Percentiles rank a stretch among this genome's conserved stretches.
phyloP scores from a whole-genome alignment of 2,329 filamentous ascomycete genomes.

The Penicillium digitatum region DNA sequence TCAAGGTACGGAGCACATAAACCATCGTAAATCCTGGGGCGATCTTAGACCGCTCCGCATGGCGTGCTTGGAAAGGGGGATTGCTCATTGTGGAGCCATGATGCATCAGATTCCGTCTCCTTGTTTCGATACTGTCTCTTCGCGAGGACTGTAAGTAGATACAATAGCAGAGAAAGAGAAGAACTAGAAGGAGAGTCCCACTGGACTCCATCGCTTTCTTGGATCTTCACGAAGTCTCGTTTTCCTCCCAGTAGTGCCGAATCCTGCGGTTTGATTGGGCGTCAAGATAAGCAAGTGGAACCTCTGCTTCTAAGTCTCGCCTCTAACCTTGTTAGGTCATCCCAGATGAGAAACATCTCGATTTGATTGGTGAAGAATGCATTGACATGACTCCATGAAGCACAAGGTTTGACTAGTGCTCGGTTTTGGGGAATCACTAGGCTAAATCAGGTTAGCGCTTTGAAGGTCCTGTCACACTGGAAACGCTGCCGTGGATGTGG shows the following conservation, averaged over 20 bases:
- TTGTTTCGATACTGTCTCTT: neutral
- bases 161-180: neutral
- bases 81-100: slow-evolving; percentile 18
- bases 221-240: neutral
- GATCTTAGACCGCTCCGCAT: slow-evolving; percentile 12
- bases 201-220: neutral
- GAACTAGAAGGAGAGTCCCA: neutral
- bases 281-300: slow-evolving; percentile 25
- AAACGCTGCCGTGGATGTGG: neutral
- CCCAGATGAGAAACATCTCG: slow-evolving; percentile 1
- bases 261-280: slow-evolving; percentile 13
- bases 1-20: neutral
- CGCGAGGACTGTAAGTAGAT: neutral
- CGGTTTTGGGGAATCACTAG: slow-evolving; percentile 12
- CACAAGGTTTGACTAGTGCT: slow-evolving; percentile 12
- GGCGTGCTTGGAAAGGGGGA: slow-evolving; percentile 23
- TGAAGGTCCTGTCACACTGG: slow-evolving; percentile 15
- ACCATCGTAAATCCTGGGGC: slow-evolving; percentile 15
- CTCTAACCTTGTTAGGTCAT: slow-evolving; percentile 12
- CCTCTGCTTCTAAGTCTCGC: slow-evolving; percentile 9
- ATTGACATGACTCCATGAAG: slow-evolving; percentile 22
- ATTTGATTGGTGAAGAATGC: slow-evolving; percentile 8
- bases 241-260: neutral
- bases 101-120: neutral
- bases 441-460: slow-evolving; percentile 6